Base-by-base conservation (phyloP, 2,329 filamentous ascomycete species). In the Anisogramma anomala region DNA sequence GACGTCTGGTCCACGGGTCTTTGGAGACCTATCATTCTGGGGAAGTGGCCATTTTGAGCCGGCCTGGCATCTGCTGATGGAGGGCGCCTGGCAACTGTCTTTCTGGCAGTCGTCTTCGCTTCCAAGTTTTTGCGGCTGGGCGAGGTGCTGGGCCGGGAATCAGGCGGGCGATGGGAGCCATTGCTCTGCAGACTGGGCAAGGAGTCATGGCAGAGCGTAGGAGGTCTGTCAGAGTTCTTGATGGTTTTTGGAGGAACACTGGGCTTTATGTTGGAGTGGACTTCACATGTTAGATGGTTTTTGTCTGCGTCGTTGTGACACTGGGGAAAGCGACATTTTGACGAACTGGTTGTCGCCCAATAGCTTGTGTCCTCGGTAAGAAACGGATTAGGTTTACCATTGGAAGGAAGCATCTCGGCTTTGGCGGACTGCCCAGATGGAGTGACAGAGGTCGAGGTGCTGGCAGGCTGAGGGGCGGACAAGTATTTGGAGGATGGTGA, bases 21-120 rank as follows among this genome's bases (percentile, higher is more conserved):
- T 14, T 40, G 33, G 6, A 37, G 28, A 27, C 22, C 15, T 19
- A 23, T 17, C 10, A 26, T 44, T 4, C 23, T 14, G 13, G 41
- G 23, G 8, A 20, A 3, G 26, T 44, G 20, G 28, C 37, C 34
- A 17, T 41, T 44, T 10, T 33, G 23, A 26, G 27, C 41, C 10
- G 25, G 11, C 18, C 23, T 33, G 36, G 30, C 20, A 22, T 42
- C 34, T 6, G 30, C 33, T 6, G 22, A 23, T 14, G 39, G 30
- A 18, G 37, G 34, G 14, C 31, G 37, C 33, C 38, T 46, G 14
- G 34, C 26, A 32, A 38, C 36, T 14, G 45, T 38, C 19, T 47
- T 47, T n/a, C 45, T 44, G n/a, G 41, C 41, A 13, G 45, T 47
- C 22, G 39, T 26, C 33, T 47, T 44, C 3, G 41, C 36, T 23